Conservation (phyloP, 2,329 filamentous ascomycete genomes). For the Penicillium sp. region DNA sequence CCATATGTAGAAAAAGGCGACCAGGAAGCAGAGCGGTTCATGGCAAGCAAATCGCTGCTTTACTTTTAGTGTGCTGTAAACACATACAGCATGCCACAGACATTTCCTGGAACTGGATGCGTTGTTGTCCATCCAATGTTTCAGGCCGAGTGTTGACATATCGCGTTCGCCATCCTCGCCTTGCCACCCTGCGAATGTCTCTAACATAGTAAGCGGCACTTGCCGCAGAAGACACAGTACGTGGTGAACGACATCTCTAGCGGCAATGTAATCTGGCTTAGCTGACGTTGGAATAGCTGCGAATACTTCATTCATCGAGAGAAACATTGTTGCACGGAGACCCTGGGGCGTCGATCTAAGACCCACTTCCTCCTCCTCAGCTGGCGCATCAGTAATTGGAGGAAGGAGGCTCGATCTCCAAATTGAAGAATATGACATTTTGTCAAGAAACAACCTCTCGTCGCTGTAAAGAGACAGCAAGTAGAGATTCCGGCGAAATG, state of each 20-base stretch:
- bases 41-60: neutral
- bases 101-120: neutral
- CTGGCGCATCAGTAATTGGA: neutral
- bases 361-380: neutral
- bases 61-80: neutral
- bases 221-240: neutral
- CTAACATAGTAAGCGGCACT: neutral
- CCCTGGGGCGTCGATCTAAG: neutral
- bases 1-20: conserved; percentile 3
- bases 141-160: neutral
- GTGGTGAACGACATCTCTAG: neutral
- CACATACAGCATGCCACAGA: conserved; percentile 3
- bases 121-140: neutral
- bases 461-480: conserved; percentile 3
- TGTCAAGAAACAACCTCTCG: conserved; percentile 1
- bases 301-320: neutral
- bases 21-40: conserved; percentile 3
- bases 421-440: conserved; percentile 2
- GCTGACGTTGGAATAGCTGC: neutral
- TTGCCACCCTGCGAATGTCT: neutral
- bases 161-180: neutral
- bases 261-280: neutral
- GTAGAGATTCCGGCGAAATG: conserved; percentile 1
- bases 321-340: neutral
- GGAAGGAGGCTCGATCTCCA: neutral